A percentile compares a stretch with the other conserved stretches of the same genome.
Evolutionary conservation across 148 eudicot species (phyloP).

Genomic region (Selenicereus undatus): DNA sequence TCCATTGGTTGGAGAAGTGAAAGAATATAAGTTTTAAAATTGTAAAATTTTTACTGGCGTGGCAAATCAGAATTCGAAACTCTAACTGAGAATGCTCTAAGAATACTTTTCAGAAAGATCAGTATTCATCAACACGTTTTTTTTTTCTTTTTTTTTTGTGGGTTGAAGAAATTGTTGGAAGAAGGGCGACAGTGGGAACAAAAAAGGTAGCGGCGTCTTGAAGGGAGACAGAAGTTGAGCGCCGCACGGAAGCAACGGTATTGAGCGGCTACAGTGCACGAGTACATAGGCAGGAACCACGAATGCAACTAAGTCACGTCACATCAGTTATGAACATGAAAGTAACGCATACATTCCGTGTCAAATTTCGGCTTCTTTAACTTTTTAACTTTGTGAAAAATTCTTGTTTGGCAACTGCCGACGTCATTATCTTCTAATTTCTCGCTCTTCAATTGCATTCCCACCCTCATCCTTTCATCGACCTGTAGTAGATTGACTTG

Average conservation of each 20-base stretch:
- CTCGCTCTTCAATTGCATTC: too few relatives aligned
- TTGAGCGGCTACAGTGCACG: neutral
- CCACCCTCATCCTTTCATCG: too few relatives aligned
- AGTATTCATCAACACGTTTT: too few relatives aligned
- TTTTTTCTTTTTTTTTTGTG: too few relatives aligned
- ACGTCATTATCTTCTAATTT: neutral
- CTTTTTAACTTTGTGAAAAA: neutral
- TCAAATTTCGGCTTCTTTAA: constrained; percentile 6
- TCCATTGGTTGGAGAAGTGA: too few relatives aligned
- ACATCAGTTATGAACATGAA: neutral
- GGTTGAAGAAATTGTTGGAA: constrained; percentile 9
- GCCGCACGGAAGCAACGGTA: constrained; percentile 21
- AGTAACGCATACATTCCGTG: constrained; percentile 10
- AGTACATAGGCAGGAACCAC: too few relatives aligned
- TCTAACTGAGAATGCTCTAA: too few relatives aligned
- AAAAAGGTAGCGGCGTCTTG: constrained; percentile 19
- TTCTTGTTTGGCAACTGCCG: constrained; percentile 25
- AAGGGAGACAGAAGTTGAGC: constrained; percentile 19
- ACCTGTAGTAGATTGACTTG: too few relatives aligned
- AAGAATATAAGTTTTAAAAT: too few relatives aligned
- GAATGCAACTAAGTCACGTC: neutral
- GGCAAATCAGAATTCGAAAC: too few relatives aligned
- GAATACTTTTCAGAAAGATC: too few relatives aligned
- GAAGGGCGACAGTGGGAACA: constrained; percentile 28
- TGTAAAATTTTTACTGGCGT: too few relatives aligned